Conservation (phyloP, 1,139 yeast genomes). For the Kurtzmaniella quercitrusa region DNA sequence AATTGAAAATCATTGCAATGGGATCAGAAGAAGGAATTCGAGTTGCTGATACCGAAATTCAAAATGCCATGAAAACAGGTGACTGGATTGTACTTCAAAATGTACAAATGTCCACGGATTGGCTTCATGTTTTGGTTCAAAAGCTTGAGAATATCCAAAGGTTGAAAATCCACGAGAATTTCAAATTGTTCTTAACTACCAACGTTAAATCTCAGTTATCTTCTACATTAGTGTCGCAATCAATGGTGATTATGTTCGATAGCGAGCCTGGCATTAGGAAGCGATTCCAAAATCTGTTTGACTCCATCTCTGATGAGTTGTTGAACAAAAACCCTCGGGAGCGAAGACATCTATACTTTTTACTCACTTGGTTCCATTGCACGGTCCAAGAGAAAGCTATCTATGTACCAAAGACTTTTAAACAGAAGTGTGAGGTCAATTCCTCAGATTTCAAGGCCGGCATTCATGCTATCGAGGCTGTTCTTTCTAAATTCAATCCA, state of each 20-base stretch:
- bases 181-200: slow-evolving; percentile 60
- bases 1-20: slow-evolving; percentile 54
- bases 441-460: slow-evolving; percentile 69
- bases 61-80: slow-evolving; percentile 41
- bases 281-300: slow-evolving; percentile 41
- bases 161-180: slow-evolving; percentile 17
- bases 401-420: slow-evolving; percentile 62
- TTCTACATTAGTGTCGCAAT: slow-evolving; percentile 43
- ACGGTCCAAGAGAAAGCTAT: slow-evolving; percentile 55
- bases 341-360: slow-evolving; percentile 44
- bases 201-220: slow-evolving; percentile 33
- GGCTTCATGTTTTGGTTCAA: slow-evolving; percentile 57
- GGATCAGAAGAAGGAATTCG: slow-evolving; percentile 70
- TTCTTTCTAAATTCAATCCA: slow-evolving; percentile 24
- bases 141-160: slow-evolving; percentile 24
- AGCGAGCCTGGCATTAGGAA: slow-evolving; percentile 57
- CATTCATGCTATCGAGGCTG: slow-evolving; percentile 36
- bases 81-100: slow-evolving; percentile 76
- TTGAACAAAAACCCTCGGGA: slow-evolving; percentile 35
- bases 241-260: slow-evolving; percentile 57
- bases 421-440: slow-evolving; percentile 60
- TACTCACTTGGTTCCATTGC: slow-evolving; percentile 70
- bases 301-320: slow-evolving; percentile 17
- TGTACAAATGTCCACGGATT: slow-evolving; percentile 62
- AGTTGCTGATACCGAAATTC: slow-evolving; percentile 53